These are phyloP conservation scores for Posidonia oceanica DNA, from an alignment of 116 monocot species.

Conservation along the genomic window DNA sequence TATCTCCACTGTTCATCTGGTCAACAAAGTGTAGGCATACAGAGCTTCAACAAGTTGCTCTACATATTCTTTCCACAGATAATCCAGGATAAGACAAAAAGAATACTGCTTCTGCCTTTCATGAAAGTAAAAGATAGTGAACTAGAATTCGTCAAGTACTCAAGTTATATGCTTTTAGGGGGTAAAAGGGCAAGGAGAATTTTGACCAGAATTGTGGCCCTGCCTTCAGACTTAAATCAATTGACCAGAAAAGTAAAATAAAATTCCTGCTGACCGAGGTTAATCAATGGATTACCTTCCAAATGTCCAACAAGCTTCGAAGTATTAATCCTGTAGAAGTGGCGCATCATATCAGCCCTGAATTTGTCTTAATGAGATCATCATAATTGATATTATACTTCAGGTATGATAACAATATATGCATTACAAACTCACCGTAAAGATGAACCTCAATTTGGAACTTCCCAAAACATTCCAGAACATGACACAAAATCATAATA, in stretches of 20 bases:
- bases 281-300: neutral
- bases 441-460: too few relatives aligned
- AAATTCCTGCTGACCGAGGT: too few relatives aligned
- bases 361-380: too few relatives aligned
- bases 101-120: neutral
- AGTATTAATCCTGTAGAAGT: neutral
- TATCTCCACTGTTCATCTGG: slow-evolving; percentile 1
- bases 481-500: slow-evolving; percentile 5
- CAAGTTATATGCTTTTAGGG: neutral
- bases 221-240: neutral
- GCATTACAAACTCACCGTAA: too few relatives aligned
- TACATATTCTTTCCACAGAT: slow-evolving; percentile 4
- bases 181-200: neutral
- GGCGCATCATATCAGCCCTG: too few relatives aligned
- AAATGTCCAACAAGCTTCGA: neutral
- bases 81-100: slow-evolving; percentile 7
- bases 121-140: slow-evolving; percentile 9
- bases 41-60: neutral
- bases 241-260: neutral
- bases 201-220: neutral
- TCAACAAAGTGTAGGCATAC: slow-evolving; percentile 10
- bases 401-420: too few relatives aligned
- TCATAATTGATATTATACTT: too few relatives aligned
- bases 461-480: neutral
- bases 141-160: neutral